Base-by-base conservation (phyloP, 1,284 basidiomycete species). In the Calocybe gambosa region DNA sequence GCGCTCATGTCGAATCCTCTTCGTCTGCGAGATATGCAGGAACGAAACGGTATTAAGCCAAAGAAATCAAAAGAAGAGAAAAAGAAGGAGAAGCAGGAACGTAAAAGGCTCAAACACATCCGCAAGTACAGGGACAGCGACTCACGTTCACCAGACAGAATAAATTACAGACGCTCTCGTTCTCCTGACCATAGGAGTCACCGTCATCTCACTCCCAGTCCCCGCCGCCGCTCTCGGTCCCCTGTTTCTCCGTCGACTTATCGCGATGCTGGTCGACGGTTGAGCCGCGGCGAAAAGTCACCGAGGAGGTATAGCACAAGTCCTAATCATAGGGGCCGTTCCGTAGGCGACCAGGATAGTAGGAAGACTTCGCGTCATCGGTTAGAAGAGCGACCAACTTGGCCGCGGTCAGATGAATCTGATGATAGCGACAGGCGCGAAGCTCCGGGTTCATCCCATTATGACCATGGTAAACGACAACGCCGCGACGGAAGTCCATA, bases 1-100 rank as follows among this genome's bases (percentile, higher is more conserved):
- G 82, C 91, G 2, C 73, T 99, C 43, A 80, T 94, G 71, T 85
- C 88, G 46, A 94, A 97, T 57, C 96, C 96, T 12, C 80, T 93
- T 16, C 86, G 93, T 28, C 68, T 97, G 39, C 80, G 84, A 48
- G 85, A 89, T 68, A 73, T 91, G 71, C 87, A 85, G 62, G 84
- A 82, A 64, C 75, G 78, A 45, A 82, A 78, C 49, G 87, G 85
- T 25, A 78, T 85, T 43, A 86, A 85, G 60, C 76, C 78, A 3
- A 82, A 85, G 64, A 85, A 89, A 61, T 80, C 78, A 40, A 82
- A 85, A 62, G 79, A 84, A 52, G 80, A 85, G 50, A 79, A 80
- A 56, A 84, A 80, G 50, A 78, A 81, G 53, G 82, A 83, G 61
- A 85, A 90, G 62, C 80, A 82, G 45, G 83, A 89, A 61, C 80